Evolutionary conservation across 129 eudicot genomes (phyloP).

Genomic region (Escallonia herrerae): DNA sequence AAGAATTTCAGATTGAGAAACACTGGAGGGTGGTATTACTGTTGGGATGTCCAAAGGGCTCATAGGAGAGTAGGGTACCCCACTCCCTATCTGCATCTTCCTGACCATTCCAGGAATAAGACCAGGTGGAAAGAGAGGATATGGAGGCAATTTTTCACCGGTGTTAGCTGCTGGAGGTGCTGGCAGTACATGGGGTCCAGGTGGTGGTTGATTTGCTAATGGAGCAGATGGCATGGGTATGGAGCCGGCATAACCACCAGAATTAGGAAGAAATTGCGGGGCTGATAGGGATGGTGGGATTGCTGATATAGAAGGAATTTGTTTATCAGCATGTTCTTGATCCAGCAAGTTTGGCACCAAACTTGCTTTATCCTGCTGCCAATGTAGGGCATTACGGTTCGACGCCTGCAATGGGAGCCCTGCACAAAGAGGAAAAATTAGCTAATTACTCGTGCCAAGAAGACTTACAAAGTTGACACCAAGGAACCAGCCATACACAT

Average conservation of each 20-base stretch:
- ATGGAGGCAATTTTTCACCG: slow-evolving; percentile 65
- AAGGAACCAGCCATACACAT: too few species aligned
- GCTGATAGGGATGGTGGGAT: slow-evolving; percentile 27
- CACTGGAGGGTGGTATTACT: slow-evolving; percentile 69
- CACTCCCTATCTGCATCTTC: slow-evolving; percentile 94
- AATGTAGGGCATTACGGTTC: slow-evolving; percentile 29
- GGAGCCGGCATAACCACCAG: slow-evolving; percentile 32
- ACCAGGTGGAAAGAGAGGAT: slow-evolving; percentile 96
- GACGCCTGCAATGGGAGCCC: slow-evolving; percentile 39
- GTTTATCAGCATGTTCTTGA: slow-evolving; percentile 55
- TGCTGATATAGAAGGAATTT: slow-evolving; percentile 35
- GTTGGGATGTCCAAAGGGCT: slow-evolving; percentile 97
- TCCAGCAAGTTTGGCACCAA: slow-evolving; percentile 30
- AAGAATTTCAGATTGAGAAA: slow-evolving; percentile 64
- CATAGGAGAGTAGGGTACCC: slow-evolving; percentile 97
- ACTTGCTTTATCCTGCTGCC: slow-evolving; percentile 60
- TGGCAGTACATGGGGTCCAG: slow-evolving; percentile 32
- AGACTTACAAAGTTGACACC: neutral
- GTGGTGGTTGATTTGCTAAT: slow-evolving; percentile 34
- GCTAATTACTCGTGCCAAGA: neutral
- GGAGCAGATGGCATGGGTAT: slow-evolving; percentile 30
- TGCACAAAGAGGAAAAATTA: slow-evolving; percentile 8
- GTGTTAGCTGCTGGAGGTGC: slow-evolving; percentile 14
- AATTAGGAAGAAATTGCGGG: slow-evolving; percentile 34
- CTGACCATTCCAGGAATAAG: slow-evolving; percentile 96